Evolutionary conservation across 352 stramenopile genomes (phyloP).

Genomic region (Pythium chondricola): DNA sequence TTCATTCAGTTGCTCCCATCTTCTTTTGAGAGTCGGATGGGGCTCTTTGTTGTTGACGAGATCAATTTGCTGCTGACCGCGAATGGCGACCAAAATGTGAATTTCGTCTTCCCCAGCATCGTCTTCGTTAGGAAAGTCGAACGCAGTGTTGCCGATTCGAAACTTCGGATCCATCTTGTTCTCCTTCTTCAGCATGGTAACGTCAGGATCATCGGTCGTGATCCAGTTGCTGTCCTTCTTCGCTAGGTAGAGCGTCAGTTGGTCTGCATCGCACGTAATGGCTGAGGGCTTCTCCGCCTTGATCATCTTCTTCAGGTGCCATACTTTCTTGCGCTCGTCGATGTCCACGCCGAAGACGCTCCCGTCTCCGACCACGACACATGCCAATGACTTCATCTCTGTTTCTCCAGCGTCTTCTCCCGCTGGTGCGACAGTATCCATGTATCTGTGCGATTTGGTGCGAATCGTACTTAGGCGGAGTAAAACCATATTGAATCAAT

Average conservation of each 20-base stretch:
- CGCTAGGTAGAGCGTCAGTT: conserved; percentile 12
- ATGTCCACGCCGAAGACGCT: too few relatives aligned
- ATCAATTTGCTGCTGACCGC: not conserved
- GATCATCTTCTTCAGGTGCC: conserved; percentile 8
- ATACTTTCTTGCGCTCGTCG: too few relatives aligned
- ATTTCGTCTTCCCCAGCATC: conserved; percentile 9
- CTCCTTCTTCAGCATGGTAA: conserved; percentile 13
- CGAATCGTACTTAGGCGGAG: too few relatives aligned
- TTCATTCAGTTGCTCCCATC: conserved; percentile 19
- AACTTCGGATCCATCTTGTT: conserved; percentile 11
- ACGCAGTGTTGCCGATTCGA: conserved; percentile 10
- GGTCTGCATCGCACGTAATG: conserved; percentile 3
- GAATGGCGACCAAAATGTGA: conserved; percentile 12
- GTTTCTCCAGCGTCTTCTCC: too few relatives aligned
- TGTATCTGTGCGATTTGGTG: too few relatives aligned
- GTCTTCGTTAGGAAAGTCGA: conserved; percentile 9
- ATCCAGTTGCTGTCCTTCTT: conserved; percentile 11
- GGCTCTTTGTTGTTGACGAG: not conserved
- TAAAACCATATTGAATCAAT: too few relatives aligned
- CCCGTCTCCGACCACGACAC: too few relatives aligned
- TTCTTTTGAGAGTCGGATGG: conserved; percentile 12
- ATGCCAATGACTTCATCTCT: too few relatives aligned
- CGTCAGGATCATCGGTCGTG: conserved; percentile 9
- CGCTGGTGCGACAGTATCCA: too few relatives aligned
- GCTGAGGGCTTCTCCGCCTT: not conserved